Base-by-base conservation (phyloP, 2,329 filamentous ascomycete species). In the Ophiocordyceps australis region DNA sequence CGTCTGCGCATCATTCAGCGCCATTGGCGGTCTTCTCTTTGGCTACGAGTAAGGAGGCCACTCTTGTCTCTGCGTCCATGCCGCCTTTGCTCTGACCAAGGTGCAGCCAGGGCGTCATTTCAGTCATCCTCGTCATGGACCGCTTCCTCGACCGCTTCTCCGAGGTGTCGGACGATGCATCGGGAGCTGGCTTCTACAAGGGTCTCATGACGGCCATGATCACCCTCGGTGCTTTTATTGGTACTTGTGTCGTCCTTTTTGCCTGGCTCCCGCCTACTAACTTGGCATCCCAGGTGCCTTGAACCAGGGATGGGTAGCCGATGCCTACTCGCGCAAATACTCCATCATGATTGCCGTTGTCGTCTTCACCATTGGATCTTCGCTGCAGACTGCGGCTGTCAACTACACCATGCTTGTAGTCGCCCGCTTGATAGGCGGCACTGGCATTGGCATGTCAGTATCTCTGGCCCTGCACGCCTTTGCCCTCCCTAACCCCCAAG, bases 131-230 rank as follows among this genome's bases (percentile, higher is more conserved):
- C n/a, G 41, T 46, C 21, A 47, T 54, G 47, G 35, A 41, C n/a
- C 27, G 42, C 20, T 51, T 51, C 24, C 35, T 42, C 19, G 31
- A 39, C 9, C 35, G 39, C 0, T 53, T 52, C 30, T 37, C 40
- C 4, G 35, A 49, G 16, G 46, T 50, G 1, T 38, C 44, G 0
- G 39, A 46, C 6, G 27, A 30, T 3, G 47, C 43, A 5, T 38
- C 49, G 7, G 56, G 56, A 3, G 47, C 52, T 3, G 54, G 55
- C 5, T 40, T 42, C 23, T 35, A 38, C 23, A 38, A 38, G 13
- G 41, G 58, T 14, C 60, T 60, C 46, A 59, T 62, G 33, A 56
- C 61, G 5, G 60, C 59, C 17, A 57, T 54, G n/a, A 41, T 63
- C 6, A 41, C 58, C 3, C 42, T 63, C 0, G 46, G 54, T 28